Base-by-base conservation (phyloP, 495 filamentous ascomycete genomes). In the Polyplosphaeria fusca region DNA sequence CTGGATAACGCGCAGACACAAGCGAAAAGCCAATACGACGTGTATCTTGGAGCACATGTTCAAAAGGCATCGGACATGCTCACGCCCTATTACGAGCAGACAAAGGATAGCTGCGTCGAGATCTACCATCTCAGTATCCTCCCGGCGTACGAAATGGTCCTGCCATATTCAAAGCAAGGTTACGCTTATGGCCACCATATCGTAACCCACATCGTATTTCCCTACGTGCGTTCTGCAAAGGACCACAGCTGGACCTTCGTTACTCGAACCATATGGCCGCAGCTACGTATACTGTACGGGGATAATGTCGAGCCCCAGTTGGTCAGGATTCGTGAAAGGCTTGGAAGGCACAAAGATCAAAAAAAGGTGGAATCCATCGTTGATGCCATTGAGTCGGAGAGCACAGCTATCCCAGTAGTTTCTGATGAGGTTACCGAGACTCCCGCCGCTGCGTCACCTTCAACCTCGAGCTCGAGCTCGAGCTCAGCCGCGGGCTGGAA, bases 221-320 rank as follows among this genome's bases (percentile, higher is more conserved):
- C 93, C 2, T 80, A 88, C 43, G 79, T 79, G 1, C 79, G 79
- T 43, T 85, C 79, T 73, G 82, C 82, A 2, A 89, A 84, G 82
- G 78, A 81, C 13, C 82, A 81, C 26, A 79, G 77, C 1, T 78
- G 79, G 43, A 70, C 78, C n/a, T 88, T 95, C 62, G 73, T 89
- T 12, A 82, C 86, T 45, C 77, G 82, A 39, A 87, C 80, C 1
- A 64, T 95, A 12, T 93, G 87, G 86, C 91, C 91, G 5, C 83
- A 84, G 62, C 20, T 96, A 5, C 79, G 85, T 24, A 79, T 88
- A 22, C 71, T 95, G 11, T 96, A 95, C 62, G 84, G 85, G 27
- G 82, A 93, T 67, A 93, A 92, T 61, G 92, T 99, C 5, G 91
- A 96, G 72, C 94, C 94, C 11, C 93, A 99, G 68, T 78, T 99